These are phyloP conservation scores for Oenanthe sinensis DNA, from an alignment of 129 eudicot genomes.

Conservation along the genomic window DNA sequence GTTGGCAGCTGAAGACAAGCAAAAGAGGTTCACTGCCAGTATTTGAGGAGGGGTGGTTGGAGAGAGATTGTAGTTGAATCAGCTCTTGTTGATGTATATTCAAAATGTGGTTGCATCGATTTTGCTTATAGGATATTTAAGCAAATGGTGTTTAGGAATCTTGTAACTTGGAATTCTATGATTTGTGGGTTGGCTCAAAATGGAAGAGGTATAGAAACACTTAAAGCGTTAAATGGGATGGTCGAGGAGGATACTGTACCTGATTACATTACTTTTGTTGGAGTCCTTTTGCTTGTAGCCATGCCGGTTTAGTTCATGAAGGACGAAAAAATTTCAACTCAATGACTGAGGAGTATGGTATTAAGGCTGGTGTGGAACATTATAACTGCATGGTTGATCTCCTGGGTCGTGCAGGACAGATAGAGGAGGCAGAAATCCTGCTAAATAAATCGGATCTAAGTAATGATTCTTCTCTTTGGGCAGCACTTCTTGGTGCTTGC, in stretches of 20 bases:
- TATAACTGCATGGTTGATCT: constrained; percentile 71
- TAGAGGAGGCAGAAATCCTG: constrained; percentile 61
- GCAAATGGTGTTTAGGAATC: constrained; percentile 42
- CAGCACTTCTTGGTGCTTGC: constrained; percentile 83
- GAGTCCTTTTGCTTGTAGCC: constrained; percentile 80
- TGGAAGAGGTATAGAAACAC: constrained; percentile 63
- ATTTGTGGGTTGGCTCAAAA: constrained; percentile 75
- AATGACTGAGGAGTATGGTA: constrained; percentile 41
- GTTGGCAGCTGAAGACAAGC: constrained; percentile 61
- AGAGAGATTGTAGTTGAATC: constrained; percentile 67
- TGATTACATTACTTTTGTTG: constrained; percentile 50
- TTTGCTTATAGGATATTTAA: constrained; percentile 52
- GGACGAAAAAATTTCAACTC: constrained; percentile 44
- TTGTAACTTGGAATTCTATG: constrained; percentile 78
- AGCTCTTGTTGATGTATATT: constrained; percentile 79
- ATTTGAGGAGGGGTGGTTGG: constrained; percentile 46
- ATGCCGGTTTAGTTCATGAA: constrained; percentile 61
- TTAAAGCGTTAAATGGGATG: constrained; percentile 46
- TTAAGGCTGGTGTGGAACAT: constrained; percentile 48
- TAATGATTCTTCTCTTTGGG: constrained; percentile 60
- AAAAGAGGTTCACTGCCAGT: constrained; percentile 78
- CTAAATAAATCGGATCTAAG: constrained; percentile 35
- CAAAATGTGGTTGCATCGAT: constrained; percentile 71
- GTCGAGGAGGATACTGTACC: constrained; percentile 44
- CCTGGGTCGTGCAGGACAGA: constrained; percentile 63